Percentiles rank a stretch among this genome's conserved stretches.
These are phyloP conservation scores for Chalara sp. DNA, from an alignment of 2,329 filamentous ascomycete genomes.

Conservation along the genomic window DNA sequence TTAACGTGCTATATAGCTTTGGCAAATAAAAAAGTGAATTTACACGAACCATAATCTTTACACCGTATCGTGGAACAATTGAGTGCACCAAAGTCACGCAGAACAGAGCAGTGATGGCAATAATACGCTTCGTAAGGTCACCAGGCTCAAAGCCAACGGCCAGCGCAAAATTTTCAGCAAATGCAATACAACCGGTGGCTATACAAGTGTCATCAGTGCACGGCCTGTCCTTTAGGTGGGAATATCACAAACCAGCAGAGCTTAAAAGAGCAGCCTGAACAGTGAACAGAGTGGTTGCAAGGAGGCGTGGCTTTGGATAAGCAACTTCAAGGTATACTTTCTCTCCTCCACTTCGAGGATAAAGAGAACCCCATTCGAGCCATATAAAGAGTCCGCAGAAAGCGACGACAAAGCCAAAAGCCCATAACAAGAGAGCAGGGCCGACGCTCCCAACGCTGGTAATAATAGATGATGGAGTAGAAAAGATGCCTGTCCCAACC, in stretches of 20 bases:
- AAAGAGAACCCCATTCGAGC: constrained; percentile 38
- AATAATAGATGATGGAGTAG: constrained; percentile 50
- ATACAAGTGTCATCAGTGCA: constrained; percentile 20
- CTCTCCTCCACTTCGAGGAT: constrained; percentile 42
- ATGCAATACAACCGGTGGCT: constrained; percentile 44
- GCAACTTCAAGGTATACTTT: constrained; percentile 48
- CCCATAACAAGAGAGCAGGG: constrained; percentile 46
- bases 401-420: constrained; percentile 40
- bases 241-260: constrained; percentile 21
- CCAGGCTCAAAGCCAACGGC: constrained; percentile 34
- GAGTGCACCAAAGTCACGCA: constrained; percentile 30
- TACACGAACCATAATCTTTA: no score
- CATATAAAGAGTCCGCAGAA: constrained; percentile 40
- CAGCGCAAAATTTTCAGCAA: constrained; percentile 42
- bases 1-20: no score
- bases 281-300: constrained; percentile 47
- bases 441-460: constrained; percentile 47
- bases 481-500: constrained; percentile 42
- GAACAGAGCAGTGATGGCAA: constrained; percentile 38
- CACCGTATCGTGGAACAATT: no score
- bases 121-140: constrained; percentile 42
- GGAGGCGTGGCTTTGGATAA: constrained; percentile 41
- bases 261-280: constrained; percentile 42
- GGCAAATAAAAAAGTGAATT: no score
- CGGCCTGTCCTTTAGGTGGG: no score